These are phyloP conservation scores for Crithidia bombi DNA, from an alignment of 208 protist genomes.

Conservation along the genomic window DNA sequence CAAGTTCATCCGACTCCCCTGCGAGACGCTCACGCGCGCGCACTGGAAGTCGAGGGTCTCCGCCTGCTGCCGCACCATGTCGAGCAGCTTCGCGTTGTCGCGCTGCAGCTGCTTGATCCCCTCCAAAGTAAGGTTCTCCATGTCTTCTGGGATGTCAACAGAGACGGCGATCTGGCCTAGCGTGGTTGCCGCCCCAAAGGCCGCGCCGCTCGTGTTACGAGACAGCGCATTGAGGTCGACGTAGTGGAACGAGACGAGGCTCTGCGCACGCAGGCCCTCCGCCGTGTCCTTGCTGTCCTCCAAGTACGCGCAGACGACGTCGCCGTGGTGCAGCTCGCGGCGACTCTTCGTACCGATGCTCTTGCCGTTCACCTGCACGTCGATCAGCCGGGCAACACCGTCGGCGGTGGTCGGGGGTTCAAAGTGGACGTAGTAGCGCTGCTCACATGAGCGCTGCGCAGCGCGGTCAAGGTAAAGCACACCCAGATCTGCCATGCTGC, in stretches of 20 bases:
- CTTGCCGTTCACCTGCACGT: constrained; percentile 71
- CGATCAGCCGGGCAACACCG: constrained; percentile 28
- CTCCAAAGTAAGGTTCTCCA: constrained; percentile 43
- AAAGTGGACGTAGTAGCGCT: constrained; percentile 61
- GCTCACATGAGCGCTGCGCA: constrained; percentile 60
- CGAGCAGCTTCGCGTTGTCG: constrained; percentile 66
- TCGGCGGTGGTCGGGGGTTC: constrained; percentile 35
- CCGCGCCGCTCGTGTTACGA: constrained; percentile 25
- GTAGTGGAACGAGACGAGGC: constrained; percentile 68
- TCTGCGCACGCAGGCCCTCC: constrained; percentile 35
- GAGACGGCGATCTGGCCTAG: constrained; percentile 54
- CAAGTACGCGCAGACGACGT: constrained; percentile 65
- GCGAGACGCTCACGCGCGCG: constrained; percentile 40
- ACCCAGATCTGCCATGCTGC: constrained; percentile 27
- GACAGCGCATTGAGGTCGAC: constrained; percentile 73
- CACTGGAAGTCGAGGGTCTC: constrained; percentile 62
- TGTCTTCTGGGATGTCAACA: constrained; percentile 37
- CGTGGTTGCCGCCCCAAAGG: constrained; percentile 32
- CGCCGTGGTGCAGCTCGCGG: constrained; percentile 64
- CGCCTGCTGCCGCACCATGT: constrained; percentile 58
- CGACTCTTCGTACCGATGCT: constrained; percentile 41
- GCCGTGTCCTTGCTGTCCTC: constrained; percentile 35
- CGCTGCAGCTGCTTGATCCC: constrained; percentile 63
- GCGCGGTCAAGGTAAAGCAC: constrained; percentile 62
- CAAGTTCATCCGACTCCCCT: constrained; percentile 10